Percentiles rank a stretch among this genome's conserved stretches.
phyloP scores from a whole-genome alignment of 495 filamentous ascomycete genomes.

The Penicillium taxi region DNA sequence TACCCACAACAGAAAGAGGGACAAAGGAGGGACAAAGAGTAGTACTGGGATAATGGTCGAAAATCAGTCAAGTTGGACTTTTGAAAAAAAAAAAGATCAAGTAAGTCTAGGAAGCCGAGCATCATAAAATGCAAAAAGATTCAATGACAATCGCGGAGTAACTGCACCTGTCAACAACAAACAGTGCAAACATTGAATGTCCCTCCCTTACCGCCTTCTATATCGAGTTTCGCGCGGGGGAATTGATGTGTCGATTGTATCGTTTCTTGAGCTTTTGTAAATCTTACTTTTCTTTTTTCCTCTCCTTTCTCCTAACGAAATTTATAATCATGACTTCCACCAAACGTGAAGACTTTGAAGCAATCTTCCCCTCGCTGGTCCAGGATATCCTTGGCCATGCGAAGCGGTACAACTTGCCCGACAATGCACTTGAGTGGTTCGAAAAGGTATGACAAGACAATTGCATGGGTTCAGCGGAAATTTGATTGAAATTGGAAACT shows the following conservation, averaged over 20 bases:
- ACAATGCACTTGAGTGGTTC: constrained; percentile 80
- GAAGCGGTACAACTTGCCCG: constrained; percentile 70
- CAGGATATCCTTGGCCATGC: constrained; percentile 68
- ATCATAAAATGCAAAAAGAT: too few relatives aligned
- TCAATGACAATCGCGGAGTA: constrained; percentile 4
- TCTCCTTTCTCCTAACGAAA: constrained; percentile 1
- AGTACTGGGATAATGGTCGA: too few relatives aligned
- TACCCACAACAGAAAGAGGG: too few relatives aligned
- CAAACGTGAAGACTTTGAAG: constrained; percentile 77
- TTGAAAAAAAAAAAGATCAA: too few relatives aligned
- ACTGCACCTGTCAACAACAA: constrained; percentile 11
- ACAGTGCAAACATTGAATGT: constrained; percentile 22
- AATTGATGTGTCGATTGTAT: constrained; percentile 1
- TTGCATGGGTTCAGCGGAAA: too few relatives aligned
- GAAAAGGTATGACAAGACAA: constrained; percentile 51
- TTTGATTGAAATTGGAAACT: too few relatives aligned
- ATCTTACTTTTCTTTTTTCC: neutral
- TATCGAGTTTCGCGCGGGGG: too few relatives aligned
- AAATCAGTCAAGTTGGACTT: too few relatives aligned
- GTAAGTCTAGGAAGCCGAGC: too few relatives aligned
- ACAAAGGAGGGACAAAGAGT: too few relatives aligned
- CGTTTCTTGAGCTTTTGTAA: constrained; percentile 3
- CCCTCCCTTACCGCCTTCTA: too few relatives aligned
- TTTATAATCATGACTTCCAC: constrained; percentile 52
- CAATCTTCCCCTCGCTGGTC: constrained; percentile 72